Evolutionary conservation across 768 basidiomycete species (phyloP), one percentile per base, ranked within the genome.

Genomic region (Termitomyces sp.): DNA sequence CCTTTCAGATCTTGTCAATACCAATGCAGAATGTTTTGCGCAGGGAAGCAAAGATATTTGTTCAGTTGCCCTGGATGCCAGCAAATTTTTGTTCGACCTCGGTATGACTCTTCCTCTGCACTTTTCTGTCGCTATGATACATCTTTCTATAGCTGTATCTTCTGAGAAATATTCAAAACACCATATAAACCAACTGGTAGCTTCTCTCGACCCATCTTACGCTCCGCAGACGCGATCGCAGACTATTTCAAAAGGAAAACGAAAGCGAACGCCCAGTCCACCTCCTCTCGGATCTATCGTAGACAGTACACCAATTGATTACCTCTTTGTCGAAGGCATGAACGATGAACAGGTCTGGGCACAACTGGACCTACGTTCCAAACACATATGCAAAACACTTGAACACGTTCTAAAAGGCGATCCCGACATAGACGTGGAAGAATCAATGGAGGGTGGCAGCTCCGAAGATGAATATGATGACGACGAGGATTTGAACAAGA

Each of bases 341-440:
- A 88, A 86, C 64, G 80, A 84, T 24, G 91, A 92, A 58, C 95
- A 96, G 70, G 77, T 98, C 30, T 99, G 96, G 96, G 88, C 87
- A 42, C 96, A 99, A 74, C 71, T 98, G 56, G 96, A 98, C 68
- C 76, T 99, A 55, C 78, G 92, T 46, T 77, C 87, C 16, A 81
- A 84, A 61, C 81, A 80, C 47, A 75, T 98, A 24, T 89, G 88
- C 61, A 80, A 82, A 44, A 81, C 89, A 52, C 73, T 96, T 44
- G 81, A 89, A 50, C 77, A 77, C 57, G 80, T 85, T 39, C 74
- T 93, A 20, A 84, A 86, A 56, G 85, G 71, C n/a, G 59, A 50
- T 18, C 54, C 50, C 8, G 73, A 71, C 33, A 67, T 61, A 3
- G 68, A 67, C 22, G 66, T 66, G 20, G 69, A 68, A 22, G 73